Conservation (phyloP, 371 early-diverging fungal genomes). For the Mortierella sp. region DNA sequence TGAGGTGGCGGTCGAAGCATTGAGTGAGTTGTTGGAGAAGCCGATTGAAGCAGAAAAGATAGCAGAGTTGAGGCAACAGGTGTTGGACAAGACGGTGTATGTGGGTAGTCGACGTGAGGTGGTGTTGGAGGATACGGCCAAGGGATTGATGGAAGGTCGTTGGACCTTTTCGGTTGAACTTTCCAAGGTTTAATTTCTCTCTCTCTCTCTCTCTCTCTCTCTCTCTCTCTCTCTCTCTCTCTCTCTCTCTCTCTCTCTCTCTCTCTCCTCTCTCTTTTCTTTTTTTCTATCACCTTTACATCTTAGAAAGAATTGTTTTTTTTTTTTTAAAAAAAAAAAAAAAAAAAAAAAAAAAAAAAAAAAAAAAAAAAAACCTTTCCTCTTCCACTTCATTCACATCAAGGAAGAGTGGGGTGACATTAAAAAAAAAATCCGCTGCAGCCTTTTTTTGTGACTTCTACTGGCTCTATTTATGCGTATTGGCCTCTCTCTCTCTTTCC, state of each 20-base stretch:
- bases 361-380: too few species aligned
- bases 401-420: too few species aligned
- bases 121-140: slow-evolving; percentile 81
- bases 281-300: neutral
- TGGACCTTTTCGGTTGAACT: slow-evolving; percentile 63
- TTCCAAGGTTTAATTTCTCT: neutral
- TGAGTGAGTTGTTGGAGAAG: slow-evolving; percentile 89
- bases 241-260: neutral
- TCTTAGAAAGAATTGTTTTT: too few species aligned
- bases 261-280: neutral
- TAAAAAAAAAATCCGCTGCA: too few species aligned
- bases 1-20: slow-evolving; percentile 93
- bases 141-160: slow-evolving; percentile 78
- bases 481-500: too few species aligned
- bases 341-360: too few species aligned
- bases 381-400: too few species aligned
- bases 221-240: neutral
- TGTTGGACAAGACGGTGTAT: slow-evolving; percentile 87
- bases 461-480: too few species aligned
- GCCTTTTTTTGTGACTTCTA: too few species aligned
- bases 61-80: slow-evolving; percentile 76
- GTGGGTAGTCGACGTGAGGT: slow-evolving; percentile 79
- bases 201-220: neutral
- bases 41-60: slow-evolving; percentile 82
- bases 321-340: too few species aligned